Evolutionary conservation across 129 eudicot species (phyloP), one percentile per base, ranked within the genome.

Genomic region (Helichrysum umbraculigerum): DNA sequence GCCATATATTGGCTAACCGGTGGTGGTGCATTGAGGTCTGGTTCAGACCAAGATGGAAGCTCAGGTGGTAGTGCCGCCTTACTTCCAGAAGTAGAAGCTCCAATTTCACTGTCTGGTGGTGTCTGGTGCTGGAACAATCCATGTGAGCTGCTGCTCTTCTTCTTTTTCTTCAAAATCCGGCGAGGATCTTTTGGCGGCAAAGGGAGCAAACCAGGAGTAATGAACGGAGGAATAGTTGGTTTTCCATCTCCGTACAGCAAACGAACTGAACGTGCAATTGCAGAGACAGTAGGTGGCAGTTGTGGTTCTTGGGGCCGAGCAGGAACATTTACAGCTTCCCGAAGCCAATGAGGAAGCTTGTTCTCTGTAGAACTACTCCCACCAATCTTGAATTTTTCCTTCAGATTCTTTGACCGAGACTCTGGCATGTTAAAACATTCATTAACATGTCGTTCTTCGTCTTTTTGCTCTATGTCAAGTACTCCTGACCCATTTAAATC

Each of bases 281-380:
- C 97, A 16, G 96, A 90, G 25, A 91, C 86, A 22, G 87, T 79
- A 5, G 97, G 91, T 15, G 98, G 98, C 17, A 93, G 72, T 54
- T 85, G 85, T 17, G 83, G 86, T n/a, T 88, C 90, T 17, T 81
- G 81, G 10, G 88, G 78, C 67, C 78, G 81, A 15, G 89, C 58
- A 5, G 92, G 86, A 71, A 71, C 81, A 76, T 76, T 73, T 57
- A 91, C 98, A 2, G 96, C 98, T 80, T 87, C 90, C 50, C 96
- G 87, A 64, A 94, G 97, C 98, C 98, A 94, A 86, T 89, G 98
- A 10, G 98, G 98, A 70, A 94, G 81, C 73, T 78, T 83, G 47
- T 82, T 87, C n/a, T 79, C 70, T 25, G 87, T 85, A 69, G 83
- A 65, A 41, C 78, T 75, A 83, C 72, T 67, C 54, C 78, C 87